A percentile compares a stretch with the other conserved stretches of the same genome.
phyloP scores from a whole-genome alignment of 176 grass and related monocot species.

The Avena eriantha region DNA sequence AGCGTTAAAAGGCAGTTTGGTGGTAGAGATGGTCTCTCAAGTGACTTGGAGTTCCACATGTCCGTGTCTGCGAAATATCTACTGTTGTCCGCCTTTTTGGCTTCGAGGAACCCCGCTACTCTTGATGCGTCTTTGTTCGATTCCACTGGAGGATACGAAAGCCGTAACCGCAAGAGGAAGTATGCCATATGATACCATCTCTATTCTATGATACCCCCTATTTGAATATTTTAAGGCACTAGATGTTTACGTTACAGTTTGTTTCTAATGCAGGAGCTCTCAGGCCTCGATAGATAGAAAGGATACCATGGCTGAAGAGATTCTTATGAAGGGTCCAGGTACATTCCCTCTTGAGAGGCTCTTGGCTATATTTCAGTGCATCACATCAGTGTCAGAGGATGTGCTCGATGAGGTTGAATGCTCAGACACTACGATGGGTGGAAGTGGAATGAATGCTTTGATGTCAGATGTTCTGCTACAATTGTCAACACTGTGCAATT shows the following conservation, averaged over 20 bases:
- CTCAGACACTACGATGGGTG: slow-evolving; percentile 27
- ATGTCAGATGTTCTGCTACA: slow-evolving; percentile 95
- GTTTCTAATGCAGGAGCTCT: slow-evolving; percentile 61
- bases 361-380: slow-evolving; percentile 97
- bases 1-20: slow-evolving; percentile 52
- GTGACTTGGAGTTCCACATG: slow-evolving; percentile 92
- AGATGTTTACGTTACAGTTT: slow-evolving; percentile 29
- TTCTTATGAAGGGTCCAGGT: slow-evolving; percentile 88
- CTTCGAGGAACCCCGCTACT: slow-evolving; percentile 85
- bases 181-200: slow-evolving; percentile 36
- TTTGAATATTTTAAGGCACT: neutral
- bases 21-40: slow-evolving; percentile 44
- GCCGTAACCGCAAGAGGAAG: slow-evolving; percentile 77
- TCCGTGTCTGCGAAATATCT: slow-evolving; percentile 85
- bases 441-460: slow-evolving; percentile 51
- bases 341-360: slow-evolving; percentile 94
- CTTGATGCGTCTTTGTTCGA: slow-evolving; percentile 95
- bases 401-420: slow-evolving; percentile 54
- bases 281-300: slow-evolving; percentile 63
- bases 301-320: slow-evolving; percentile 73
- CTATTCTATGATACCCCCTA: neutral
- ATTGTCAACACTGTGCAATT: slow-evolving; percentile 95
- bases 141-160: slow-evolving; percentile 78
- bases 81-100: slow-evolving; percentile 86
- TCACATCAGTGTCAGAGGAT: slow-evolving; percentile 81